These are phyloP conservation scores for Backusella westeae DNA, from an alignment of 192 early-diverging fungal species.

Conservation along the genomic window DNA sequence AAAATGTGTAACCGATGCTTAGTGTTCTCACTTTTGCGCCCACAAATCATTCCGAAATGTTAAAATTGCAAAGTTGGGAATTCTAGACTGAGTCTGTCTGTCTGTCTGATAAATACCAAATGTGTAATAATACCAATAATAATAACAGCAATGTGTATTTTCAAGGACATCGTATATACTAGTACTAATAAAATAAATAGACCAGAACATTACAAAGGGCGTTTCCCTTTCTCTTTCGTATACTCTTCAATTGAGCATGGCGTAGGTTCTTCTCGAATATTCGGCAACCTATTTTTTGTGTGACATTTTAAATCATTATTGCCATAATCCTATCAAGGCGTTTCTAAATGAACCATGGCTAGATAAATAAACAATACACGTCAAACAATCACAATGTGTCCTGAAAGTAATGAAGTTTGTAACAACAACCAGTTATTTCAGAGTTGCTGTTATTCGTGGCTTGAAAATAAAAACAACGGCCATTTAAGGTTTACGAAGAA, in stretches of 20 bases:
- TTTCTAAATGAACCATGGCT: background rate
- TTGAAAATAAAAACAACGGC: background rate
- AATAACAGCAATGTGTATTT: too few species aligned
- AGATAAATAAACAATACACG: background rate
- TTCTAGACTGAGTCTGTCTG: background rate
- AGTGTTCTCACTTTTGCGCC: background rate
- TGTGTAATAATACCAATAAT: background rate
- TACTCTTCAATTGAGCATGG: background rate
- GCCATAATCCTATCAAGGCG: background rate
- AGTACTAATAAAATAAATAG: too few species aligned
- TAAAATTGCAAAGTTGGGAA: background rate
- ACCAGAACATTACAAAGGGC: too few species aligned
- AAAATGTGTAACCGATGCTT: background rate
- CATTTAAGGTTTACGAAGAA: background rate
- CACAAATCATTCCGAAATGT: background rate
- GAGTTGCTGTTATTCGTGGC: background rate
- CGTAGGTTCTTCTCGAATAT: background rate
- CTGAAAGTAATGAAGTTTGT: background rate
- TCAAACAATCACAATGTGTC: background rate
- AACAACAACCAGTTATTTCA: background rate
- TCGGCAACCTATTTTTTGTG: background rate
- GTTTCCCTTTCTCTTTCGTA: background rate
- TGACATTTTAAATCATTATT: background rate
- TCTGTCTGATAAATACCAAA: background rate
- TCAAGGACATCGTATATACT: too few species aligned